Evolutionary conservation across 73 alveolate species (phyloP), one percentile per base, ranked within the genome.

Genomic region (Chromera velia): DNA sequence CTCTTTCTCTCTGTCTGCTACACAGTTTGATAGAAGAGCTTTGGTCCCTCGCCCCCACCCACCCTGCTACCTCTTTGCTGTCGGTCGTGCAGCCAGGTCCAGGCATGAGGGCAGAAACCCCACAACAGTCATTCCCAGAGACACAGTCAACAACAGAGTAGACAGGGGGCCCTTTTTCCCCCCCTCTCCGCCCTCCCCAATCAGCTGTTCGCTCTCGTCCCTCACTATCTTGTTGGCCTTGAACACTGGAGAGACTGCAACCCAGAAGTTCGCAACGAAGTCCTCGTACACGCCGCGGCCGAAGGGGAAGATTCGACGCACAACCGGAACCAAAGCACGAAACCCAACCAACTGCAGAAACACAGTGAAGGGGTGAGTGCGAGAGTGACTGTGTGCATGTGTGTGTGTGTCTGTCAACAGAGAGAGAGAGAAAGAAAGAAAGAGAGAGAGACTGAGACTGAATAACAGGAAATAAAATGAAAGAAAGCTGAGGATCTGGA

Each of bases 291-390:
- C 74, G 28, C 95, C 95, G 64, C 95, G 85, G 33, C 81, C 84
- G 28, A 90, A 86, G 24, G 95, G 95, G 72, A 90, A 90, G 70
- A 88, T 73, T 10, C 94, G 87, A 65, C 72, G 72, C 26, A 84
- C 29, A 4, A 86, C 84, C 32, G 72, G 74, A 47, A 70, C 46
- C 82, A 63, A 32, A 0, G 74, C 4, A 13, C 22, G 13, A 4
- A 40, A 7, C 22, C 55, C 22, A 4, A 40, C 22, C 13, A 13
- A 40, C 55, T 40, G 55, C 4, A 40, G 22, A 13, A 13, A 13
- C 55, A 4, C 22, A 40, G 13, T 7, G 55, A 40, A 13, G 13
- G 55, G 13, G 55, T 7, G 55, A 40, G 55, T 7, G 55, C 4
- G 55, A 40, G 55, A 40, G 55, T 40, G 55, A 40, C 4, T 4